Base-by-base conservation (phyloP, 371 early-diverging fungal genomes). In the Massospora cicadina region DNA sequence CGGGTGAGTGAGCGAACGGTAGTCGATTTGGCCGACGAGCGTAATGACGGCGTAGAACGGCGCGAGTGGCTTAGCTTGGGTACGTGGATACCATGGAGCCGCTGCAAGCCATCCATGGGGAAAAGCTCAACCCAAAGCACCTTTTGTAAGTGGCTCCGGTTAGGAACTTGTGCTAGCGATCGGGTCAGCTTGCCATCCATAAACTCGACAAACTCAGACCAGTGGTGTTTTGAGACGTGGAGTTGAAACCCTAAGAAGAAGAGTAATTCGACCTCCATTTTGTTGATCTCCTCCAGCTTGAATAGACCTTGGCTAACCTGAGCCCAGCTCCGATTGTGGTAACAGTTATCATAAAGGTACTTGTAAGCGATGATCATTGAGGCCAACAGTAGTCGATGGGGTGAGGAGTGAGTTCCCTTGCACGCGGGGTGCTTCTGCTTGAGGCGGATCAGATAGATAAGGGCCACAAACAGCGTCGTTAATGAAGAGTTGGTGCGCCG, bases 251-350 rank as follows among this genome's bases (percentile, higher is more conserved):
- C 70, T 63, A 82, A 53, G 66, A 78, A 81, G 69, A 69, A 69
- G 64, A 84, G 72, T 23, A 83, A 71, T 69, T 83, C 83, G 65
- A 74, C 71, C 67, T 83, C 83, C 85, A 83, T 83, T 67, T 75
- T 75, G 65, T 84, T 84, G 64, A 83, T 75, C 66, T 83, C 78
- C 54, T 71, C 70, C 61, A 76, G 72, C 55, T 60, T 67, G 65
- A 82, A 83, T 32, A 81, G 68, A 2, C 79, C 80, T 67, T 72
- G 72, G 1, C 71, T 71, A 13, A 84, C 81, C 62, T 75, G 71
- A 21, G 76, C 76, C 83, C 83, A 83, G 29, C 82, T 78, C 43
- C 73, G 76, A 61, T 82, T 83, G 68, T 82, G 80, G 67, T 82
- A 83, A 2, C 83, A 79, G 66, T 83, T 84, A 65, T 83, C 83